phyloP scores from a whole-genome alignment of 257 asterid species.

The Striga asiatica region DNA sequence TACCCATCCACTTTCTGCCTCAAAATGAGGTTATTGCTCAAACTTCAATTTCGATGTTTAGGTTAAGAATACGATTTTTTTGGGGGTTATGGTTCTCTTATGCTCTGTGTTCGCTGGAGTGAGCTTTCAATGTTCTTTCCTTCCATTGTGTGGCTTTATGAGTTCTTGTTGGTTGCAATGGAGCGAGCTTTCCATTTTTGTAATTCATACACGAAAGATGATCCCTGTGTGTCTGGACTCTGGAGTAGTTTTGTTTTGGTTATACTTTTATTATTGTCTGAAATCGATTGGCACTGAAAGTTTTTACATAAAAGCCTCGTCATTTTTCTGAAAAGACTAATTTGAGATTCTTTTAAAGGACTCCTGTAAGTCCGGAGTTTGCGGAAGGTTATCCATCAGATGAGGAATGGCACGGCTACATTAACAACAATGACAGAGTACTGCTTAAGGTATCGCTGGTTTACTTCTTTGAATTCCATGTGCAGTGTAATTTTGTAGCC shows the following conservation, averaged over 20 bases:
- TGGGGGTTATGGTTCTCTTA: neutral
- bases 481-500: no score
- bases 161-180: neutral
- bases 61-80: neutral
- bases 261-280: neutral
- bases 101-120: neutral
- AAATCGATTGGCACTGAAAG: neutral
- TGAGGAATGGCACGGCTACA: conserved; percentile 92
- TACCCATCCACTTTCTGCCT: conserved; percentile 84
- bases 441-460: conserved; percentile 59
- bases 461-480: conserved; percentile 3
- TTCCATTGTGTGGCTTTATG: neutral
- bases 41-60: neutral
- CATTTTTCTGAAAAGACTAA: neutral
- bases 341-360: conserved; percentile 40
- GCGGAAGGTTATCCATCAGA: conserved; percentile 83
- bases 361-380: conserved; percentile 58
- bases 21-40: conserved; percentile 48
- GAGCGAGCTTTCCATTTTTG: neutral
- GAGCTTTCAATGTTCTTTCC: neutral
- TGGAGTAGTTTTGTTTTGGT: no score
- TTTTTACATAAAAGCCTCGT: neutral
- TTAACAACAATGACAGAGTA: conserved; percentile 79
- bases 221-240: neutral
- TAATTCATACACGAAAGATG: neutral